Evolutionary conservation across 1,139 yeast genomes (phyloP).

Genomic region (Meyerozyma smithsonii): DNA sequence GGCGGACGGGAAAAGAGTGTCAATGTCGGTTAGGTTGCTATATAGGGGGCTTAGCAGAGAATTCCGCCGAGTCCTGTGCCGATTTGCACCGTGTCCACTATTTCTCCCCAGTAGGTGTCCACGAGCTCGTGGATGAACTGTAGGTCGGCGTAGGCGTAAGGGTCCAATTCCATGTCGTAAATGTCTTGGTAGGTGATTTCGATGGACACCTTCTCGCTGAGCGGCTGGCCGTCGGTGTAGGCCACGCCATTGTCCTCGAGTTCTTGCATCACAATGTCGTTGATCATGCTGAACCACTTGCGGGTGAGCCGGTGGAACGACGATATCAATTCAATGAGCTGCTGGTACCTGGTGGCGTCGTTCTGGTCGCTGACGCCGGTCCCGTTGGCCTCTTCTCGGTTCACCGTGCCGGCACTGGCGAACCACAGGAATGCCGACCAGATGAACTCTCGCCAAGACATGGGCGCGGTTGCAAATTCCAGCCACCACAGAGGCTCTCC

Average conservation of each 20-base stretch:
- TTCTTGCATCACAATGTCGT: conserved; percentile 33
- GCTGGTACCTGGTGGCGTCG: conserved; percentile 4
- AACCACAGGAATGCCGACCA: conserved; percentile 80
- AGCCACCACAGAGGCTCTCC: conserved; percentile 45
- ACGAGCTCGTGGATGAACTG: conserved; percentile 53
- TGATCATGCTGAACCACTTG: conserved; percentile 36
- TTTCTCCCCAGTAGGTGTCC: conserved; percentile 48
- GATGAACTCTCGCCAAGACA: conserved; percentile 59
- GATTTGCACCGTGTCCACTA: conserved; percentile 27
- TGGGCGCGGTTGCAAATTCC: conserved; percentile 41
- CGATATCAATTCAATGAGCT: conserved; percentile 41
- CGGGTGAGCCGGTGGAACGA: conserved; percentile 52
- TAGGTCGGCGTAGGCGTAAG: conserved; percentile 55
- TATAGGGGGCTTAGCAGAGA: conserved; percentile 27
- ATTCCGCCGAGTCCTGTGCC: conserved; percentile 31
- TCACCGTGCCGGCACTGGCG: conserved; percentile 75
- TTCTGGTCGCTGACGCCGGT: conserved; percentile 5
- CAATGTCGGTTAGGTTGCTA: too few relatives aligned
- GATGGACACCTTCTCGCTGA: conserved; percentile 17
- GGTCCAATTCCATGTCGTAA: conserved; percentile 71
- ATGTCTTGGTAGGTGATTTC: conserved; percentile 54
- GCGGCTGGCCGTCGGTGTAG: conserved; percentile 7
- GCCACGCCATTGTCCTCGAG: conserved; percentile 13
- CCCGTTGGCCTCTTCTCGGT: conserved; percentile 12
- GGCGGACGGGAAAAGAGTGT: too few relatives aligned